Evolutionary conservation across 495 filamentous ascomycete species (phyloP).

Genomic region (Podospora didyma): DNA sequence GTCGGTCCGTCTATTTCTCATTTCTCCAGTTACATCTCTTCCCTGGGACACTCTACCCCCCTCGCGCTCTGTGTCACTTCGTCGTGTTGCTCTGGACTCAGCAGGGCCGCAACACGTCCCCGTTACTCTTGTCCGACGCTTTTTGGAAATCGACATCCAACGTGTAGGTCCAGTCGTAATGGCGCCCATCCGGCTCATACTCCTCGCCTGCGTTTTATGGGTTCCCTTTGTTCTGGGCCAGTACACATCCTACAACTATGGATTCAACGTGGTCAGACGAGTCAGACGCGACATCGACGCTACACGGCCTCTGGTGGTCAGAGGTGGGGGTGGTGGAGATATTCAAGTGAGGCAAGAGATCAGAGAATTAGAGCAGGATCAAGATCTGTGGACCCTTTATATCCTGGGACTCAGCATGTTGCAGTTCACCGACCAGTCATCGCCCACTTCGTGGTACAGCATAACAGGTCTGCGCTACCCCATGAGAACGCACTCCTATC

Average conservation of each 20-base stretch:
- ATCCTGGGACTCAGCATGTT: slow-evolving; percentile 51
- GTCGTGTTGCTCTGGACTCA: slow-evolving; percentile 2
- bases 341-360: slow-evolving; percentile 43
- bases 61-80: not conserved
- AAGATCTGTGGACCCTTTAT: slow-evolving; percentile 56
- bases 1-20: not conserved
- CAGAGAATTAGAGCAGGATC: slow-evolving; percentile 51
- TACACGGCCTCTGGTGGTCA: slow-evolving; percentile 17
- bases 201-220: slow-evolving; percentile 6
- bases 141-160: not conserved
- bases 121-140: slow-evolving; percentile 5
- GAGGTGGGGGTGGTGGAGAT: slow-evolving; percentile 9
- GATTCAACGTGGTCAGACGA: slow-evolving; percentile 27
- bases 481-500: not conserved
- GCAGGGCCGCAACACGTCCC: not conserved
- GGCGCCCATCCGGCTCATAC: slow-evolving; percentile 4
- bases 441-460: slow-evolving; percentile 57
- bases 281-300: slow-evolving; percentile 20
- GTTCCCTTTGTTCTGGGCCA: slow-evolving; percentile 9
- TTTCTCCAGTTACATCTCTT: not conserved
- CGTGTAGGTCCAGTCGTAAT: slow-evolving; percentile 2
- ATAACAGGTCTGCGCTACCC: slow-evolving; percentile 35
- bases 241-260: slow-evolving; percentile 36
- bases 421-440: slow-evolving; percentile 50
- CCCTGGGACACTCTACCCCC: not conserved